A percentile compares a stretch with the other conserved stretches of the same genome.
These are phyloP conservation scores for Ramaria rubella DNA, from an alignment of 768 basidiomycete genomes.

Conservation along the genomic window DNA sequence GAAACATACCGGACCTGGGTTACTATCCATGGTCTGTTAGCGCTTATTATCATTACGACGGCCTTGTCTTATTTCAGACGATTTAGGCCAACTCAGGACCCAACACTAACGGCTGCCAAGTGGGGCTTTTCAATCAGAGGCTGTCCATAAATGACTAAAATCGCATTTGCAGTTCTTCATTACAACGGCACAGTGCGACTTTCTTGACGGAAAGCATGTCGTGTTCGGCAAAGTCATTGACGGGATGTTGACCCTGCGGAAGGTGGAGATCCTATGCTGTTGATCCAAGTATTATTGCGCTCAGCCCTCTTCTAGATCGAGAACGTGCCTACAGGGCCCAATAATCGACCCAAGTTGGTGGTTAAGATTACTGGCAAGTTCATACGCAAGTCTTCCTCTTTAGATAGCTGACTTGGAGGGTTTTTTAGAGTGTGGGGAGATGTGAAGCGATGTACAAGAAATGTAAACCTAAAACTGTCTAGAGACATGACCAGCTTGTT, in stretches of 20 bases:
- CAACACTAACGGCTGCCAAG: conserved; percentile 91
- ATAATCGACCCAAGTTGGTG: conserved; percentile 81
- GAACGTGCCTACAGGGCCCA: conserved; percentile 86
- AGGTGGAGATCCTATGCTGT: conserved; percentile 27
- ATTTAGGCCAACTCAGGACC: conserved; percentile 91
- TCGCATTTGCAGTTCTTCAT: conserved; percentile 74
- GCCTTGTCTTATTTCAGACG: background rate
- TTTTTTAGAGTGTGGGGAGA: conserved; percentile 33
- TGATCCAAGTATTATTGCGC: background rate
- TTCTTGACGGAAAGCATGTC: conserved; percentile 92
- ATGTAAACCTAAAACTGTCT: too few species aligned
- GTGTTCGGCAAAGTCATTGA: conserved; percentile 89
- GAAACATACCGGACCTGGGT: conserved; percentile 79
- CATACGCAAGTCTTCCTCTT: background rate
- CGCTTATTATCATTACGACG: background rate
- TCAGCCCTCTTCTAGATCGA: conserved; percentile 58
- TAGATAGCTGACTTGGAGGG: background rate
- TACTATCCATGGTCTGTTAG: conserved; percentile 83
- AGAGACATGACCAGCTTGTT: too few species aligned
- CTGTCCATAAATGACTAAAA: background rate
- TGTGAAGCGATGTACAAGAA: conserved; percentile 21
- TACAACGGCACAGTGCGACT: conserved; percentile 90
- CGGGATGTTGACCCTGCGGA: conserved; percentile 90
- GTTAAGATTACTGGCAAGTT: conserved; percentile 76
- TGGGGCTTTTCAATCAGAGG: conserved; percentile 16